Base-by-base conservation (phyloP, 176 grass and related monocot genomes). In the Raddia distichophylla region DNA sequence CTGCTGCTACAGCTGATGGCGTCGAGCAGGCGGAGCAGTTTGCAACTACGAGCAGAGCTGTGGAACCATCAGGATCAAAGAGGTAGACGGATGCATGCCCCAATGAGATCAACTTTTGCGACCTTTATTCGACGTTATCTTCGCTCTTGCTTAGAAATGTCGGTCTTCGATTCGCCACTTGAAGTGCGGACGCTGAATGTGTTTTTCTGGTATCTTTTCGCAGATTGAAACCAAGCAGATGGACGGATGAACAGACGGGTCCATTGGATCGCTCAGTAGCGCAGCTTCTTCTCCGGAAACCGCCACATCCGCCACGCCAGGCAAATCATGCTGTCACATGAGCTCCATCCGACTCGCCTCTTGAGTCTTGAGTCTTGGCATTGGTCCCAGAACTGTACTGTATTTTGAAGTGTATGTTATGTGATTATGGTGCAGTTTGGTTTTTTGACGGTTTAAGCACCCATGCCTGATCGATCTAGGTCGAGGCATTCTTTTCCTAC, bases 271-370 rank as follows among this genome's bases (percentile, higher is more conserved):
- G 74, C 47, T 84, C 86, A 0, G 84, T 91, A 17, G 83, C 80
- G 16, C 66, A 86, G 56, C 86, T 94, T 10, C 88, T 94, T 48
- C 87, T 89, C 20, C 71, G 75, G 47, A 91, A 85, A 75, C 69
- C 61, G 8, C 42, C 43, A 17, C 15, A 69, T 19, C 42, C 1
- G 37, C 66, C 43, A 18, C 9, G 17, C 17, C 76, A 42, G 32
- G n/a, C 64, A 22, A 67, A 80, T 7, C 63, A 19, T 6, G 37
- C 37, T 40, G 46, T 15, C 58, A 37, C 7, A 9, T 67, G 7
- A 43, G 8, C 14, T 17, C 37, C 64, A 2, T 18, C 63, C 6
- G 20, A 42, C 13, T 37, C 12, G 62, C 10, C 10, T 27, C 27
- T 27, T 27, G 27, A 27, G 27, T 27, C 27, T 27, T 27, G 27